Evolutionary conservation across 2,329 filamentous ascomycete species (phyloP).

Genomic region (Uncinocarpus reesii): DNA sequence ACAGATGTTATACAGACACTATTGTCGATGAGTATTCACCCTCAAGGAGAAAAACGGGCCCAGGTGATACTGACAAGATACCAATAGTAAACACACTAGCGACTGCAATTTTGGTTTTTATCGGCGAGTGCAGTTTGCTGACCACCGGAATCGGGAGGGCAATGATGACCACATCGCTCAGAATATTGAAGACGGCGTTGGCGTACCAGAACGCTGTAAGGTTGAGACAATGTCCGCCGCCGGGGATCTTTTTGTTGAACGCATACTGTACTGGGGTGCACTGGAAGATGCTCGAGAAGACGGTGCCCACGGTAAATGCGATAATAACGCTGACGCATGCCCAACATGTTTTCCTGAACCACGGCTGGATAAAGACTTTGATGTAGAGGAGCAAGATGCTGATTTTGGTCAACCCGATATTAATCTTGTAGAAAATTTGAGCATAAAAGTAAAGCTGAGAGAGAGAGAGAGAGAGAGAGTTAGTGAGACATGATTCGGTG

Average conservation of each 20-base stretch:
- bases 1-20: conserved; percentile 26
- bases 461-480: background rate
- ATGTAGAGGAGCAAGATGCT: conserved; percentile 47
- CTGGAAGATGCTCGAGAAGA: conserved; percentile 41
- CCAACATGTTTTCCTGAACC: conserved; percentile 35
- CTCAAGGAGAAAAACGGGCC: background rate
- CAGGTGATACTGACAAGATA: conserved; percentile 26
- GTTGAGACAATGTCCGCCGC: conserved; percentile 36
- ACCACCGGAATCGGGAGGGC: conserved; percentile 28
- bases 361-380: conserved; percentile 39
- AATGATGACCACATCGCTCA: conserved; percentile 30
- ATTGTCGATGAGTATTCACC: background rate
- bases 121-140: conserved; percentile 27
- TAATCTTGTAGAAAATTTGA: conserved; percentile 47
- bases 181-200: conserved; percentile 35
- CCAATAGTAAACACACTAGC: conserved; percentile 30
- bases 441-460: conserved; percentile 37
- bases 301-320: conserved; percentile 39
- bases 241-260: conserved; percentile 36
- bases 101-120: conserved; percentile 42
- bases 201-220: conserved; percentile 42
- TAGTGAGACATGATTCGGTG: background rate
- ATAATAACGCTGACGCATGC: conserved; percentile 38
- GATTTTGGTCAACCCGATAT: conserved; percentile 45
- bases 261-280: conserved; percentile 41